Percentiles rank a stretch among this genome's conserved stretches.
Conservation (phyloP, 352 stramenopile species). For the Phytophthora meadii region DNA sequence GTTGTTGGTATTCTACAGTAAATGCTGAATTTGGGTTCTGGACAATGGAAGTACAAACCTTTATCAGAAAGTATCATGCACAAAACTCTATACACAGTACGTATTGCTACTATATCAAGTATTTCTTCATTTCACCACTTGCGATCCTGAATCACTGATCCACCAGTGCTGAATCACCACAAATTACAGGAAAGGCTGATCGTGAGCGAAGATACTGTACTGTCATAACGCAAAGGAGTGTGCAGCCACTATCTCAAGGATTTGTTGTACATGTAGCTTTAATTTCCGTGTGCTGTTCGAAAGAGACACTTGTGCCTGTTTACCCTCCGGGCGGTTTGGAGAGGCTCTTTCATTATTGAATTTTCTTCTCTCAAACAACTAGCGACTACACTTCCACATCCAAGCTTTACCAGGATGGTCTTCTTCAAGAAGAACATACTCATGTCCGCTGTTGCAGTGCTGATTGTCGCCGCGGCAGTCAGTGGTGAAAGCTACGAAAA, state of each 20-base stretch:
- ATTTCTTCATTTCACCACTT: no score
- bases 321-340: background rate
- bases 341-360: background rate
- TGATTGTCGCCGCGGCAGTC: background rate
- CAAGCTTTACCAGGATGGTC: background rate
- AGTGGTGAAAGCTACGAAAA: slow-evolving; percentile 5
- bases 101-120: no score
- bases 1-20: background rate
- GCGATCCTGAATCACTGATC: no score
- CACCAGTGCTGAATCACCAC: background rate
- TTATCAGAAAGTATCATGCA: no score
- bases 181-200: background rate
- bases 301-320: background rate
- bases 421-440: slow-evolving; percentile 20
- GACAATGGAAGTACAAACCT: no score
- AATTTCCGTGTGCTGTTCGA: slow-evolving; percentile 2
- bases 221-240: slow-evolving; percentile 3
- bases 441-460: slow-evolving; percentile 4
- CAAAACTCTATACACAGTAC: no score
- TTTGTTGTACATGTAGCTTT: slow-evolving; percentile 6
- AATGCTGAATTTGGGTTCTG: no score
- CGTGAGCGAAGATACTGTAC: background rate
- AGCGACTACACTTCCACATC: background rate
- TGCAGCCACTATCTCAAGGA: background rate
- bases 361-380: slow-evolving; percentile 4